Conservation (phyloP, 768 basidiomycete species). For the Mycena polygramma region DNA sequence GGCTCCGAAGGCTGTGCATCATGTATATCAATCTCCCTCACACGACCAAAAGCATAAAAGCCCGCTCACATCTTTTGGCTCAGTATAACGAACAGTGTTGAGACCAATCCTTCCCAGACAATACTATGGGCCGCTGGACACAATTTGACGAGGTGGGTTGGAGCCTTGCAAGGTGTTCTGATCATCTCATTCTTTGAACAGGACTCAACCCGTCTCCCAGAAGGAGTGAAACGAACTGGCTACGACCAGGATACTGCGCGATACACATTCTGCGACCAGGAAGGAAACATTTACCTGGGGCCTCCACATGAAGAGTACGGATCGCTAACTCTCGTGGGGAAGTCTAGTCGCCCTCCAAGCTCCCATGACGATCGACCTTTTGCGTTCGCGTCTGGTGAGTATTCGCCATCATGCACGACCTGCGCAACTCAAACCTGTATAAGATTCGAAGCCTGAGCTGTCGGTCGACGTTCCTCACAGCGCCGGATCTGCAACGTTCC, state of each 20-base stretch:
- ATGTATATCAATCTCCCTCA: not conserved
- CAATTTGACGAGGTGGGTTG: constrained; percentile 52
- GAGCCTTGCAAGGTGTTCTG: not conserved
- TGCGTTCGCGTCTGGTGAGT: constrained; percentile 31
- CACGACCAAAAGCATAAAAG: not conserved
- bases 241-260: constrained; percentile 68
- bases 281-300: constrained; percentile 60
- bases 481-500: constrained; percentile 52
- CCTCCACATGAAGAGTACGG: constrained; percentile 62
- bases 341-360: constrained; percentile 42
- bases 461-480: constrained; percentile 28
- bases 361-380: constrained; percentile 36
- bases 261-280: constrained; percentile 63
- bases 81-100: too few species aligned
- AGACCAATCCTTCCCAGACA: not conserved
- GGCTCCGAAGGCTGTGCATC: not conserved
- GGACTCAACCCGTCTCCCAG: constrained; percentile 57
- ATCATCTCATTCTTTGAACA: constrained; percentile 30
- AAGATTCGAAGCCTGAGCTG: constrained; percentile 6
- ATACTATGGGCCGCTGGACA: constrained; percentile 48
- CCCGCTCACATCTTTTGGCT: not conserved
- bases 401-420: not conserved
- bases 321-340: constrained; percentile 51
- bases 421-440: not conserved
- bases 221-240: constrained; percentile 62